Evolutionary conservation across 2,329 filamentous ascomycete species (phyloP).

Genomic region (Lachnellula hyalina): DNA sequence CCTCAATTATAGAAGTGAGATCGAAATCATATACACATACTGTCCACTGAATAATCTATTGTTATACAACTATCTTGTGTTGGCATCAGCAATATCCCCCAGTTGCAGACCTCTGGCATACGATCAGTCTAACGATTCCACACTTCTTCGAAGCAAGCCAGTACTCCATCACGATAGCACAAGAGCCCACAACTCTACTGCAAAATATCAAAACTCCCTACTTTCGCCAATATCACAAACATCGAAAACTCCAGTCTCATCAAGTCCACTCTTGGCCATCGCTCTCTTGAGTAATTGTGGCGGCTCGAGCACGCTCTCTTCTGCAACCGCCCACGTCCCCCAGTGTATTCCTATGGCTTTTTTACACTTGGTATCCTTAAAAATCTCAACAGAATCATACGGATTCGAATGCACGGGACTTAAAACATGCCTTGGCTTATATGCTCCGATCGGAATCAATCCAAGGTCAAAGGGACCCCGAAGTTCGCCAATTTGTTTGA

Average conservation of each 20-base stretch:
- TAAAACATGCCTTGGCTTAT: slow-evolving; percentile 66
- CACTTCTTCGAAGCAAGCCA: neutral
- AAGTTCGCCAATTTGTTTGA: slow-evolving; percentile 73
- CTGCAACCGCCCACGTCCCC: slow-evolving; percentile 76
- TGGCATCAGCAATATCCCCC: neutral
- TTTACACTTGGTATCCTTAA: slow-evolving; percentile 71
- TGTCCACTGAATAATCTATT: neutral
- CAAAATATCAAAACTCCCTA: slow-evolving; percentile 4
- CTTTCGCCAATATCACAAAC: slow-evolving; percentile 12
- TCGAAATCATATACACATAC: neutral
- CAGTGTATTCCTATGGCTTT: slow-evolving; percentile 82
- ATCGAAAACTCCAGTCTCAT: slow-evolving; percentile 38
- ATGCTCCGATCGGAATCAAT: slow-evolving; percentile 87
- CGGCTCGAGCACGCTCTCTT: slow-evolving; percentile 79
- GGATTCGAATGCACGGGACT: slow-evolving; percentile 80
- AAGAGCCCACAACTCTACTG: no score
- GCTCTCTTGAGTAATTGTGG: slow-evolving; percentile 67
- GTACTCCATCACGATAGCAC: neutral
- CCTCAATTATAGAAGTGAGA: neutral
- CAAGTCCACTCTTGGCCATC: slow-evolving; percentile 57
- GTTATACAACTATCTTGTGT: neutral
- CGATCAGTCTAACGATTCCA: neutral
- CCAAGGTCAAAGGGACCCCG: slow-evolving; percentile 85
- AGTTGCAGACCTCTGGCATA: neutral
- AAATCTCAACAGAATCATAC: slow-evolving; percentile 82